Percentiles rank a stretch among this genome's conserved stretches.
These are phyloP conservation scores for Diutina neorugosa DNA, from an alignment of 1,139 yeast genomes.

Conservation along the genomic window DNA sequence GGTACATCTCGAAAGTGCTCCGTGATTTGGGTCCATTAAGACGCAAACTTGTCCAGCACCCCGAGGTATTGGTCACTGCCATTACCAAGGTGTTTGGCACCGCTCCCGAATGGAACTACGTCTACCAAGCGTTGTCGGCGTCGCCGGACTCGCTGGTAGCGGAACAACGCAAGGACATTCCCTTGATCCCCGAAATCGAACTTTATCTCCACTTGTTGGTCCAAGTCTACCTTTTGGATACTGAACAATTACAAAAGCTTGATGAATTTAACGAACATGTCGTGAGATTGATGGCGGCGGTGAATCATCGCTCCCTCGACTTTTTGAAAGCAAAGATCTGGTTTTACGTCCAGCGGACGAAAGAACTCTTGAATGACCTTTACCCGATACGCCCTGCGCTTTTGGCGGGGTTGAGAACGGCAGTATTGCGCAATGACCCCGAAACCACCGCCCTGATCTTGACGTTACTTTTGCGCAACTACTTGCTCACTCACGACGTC, in stretches of 20 bases:
- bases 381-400: constrained; percentile 57
- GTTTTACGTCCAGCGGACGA: constrained; percentile 79
- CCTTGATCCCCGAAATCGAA: constrained; percentile 59
- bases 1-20: constrained; percentile 75
- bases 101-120: constrained; percentile 22
- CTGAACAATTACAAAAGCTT: constrained; percentile 35
- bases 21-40: constrained; percentile 75
- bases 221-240: constrained; percentile 66
- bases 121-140: constrained; percentile 30
- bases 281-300: constrained; percentile 43
- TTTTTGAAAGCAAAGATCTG: constrained; percentile 82
- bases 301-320: constrained; percentile 78
- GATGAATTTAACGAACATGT: constrained; percentile 41
- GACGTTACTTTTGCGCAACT: constrained; percentile 73
- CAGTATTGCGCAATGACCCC: constrained; percentile 82
- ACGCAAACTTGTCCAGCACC: constrained; percentile 38
- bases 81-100: constrained; percentile 43
- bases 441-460: constrained; percentile 86
- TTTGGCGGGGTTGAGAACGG: constrained; percentile 69
- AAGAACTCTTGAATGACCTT: constrained; percentile 53
- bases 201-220: constrained; percentile 68
- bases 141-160: constrained; percentile 17
- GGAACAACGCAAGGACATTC: constrained; percentile 16
- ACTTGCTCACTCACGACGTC: constrained; percentile 66
- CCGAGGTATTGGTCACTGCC: constrained; percentile 39